Base-by-base conservation (phyloP, 805 yeast genomes). In the Wickerhamiella spandovensis region DNA sequence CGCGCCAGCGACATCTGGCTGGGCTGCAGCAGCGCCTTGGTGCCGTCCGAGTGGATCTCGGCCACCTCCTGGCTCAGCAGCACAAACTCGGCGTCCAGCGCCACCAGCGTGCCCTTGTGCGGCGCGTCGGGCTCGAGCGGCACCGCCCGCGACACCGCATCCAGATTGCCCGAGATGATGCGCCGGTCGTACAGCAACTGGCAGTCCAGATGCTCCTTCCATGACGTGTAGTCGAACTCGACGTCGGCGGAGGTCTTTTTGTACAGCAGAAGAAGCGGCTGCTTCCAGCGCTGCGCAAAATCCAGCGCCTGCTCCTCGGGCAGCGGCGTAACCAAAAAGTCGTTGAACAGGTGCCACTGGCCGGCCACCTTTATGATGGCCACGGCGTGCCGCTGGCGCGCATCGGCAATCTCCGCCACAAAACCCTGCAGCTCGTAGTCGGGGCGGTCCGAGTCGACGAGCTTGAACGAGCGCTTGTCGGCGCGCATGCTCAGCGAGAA, bases 61-160 rank as follows among this genome's bases (percentile, higher is more conserved):
- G 78, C 75, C 54, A 82, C 78, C 56, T 88, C 97, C 3, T 84
- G 84, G 46, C 79, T 77, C 30, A 89, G 64, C 28, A 81, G 76
- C 2, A 92, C 97, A 72, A 94, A 92, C 65, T 92, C 99, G 0
- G 99, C 97, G 70, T 92, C 99, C 51, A 92, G 82, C 0, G 97
- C 98, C 18, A 90, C 81, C 39, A 88, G 64, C 1, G 85, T 71
- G 0, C 95, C 95, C 0, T 80, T 74, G 20, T 61, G 61, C 0
- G 96, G 96, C 0, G 86, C 84, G 0, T 67, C 67, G 0, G 87
- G 78, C 51, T 86, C 67, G n/a, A 84, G 68, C 56, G 78, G 75
- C 61, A 84, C 85, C 54, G 86, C 90, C 48, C 75, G 70, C 44
- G 70, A 72, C 51, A 73, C 71, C 0, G 72, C 75, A 48, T 77